These are phyloP conservation scores for Arthrobotrys entomopaga DNA, from an alignment of 2,329 filamentous ascomycete species.

Conservation along the genomic window DNA sequence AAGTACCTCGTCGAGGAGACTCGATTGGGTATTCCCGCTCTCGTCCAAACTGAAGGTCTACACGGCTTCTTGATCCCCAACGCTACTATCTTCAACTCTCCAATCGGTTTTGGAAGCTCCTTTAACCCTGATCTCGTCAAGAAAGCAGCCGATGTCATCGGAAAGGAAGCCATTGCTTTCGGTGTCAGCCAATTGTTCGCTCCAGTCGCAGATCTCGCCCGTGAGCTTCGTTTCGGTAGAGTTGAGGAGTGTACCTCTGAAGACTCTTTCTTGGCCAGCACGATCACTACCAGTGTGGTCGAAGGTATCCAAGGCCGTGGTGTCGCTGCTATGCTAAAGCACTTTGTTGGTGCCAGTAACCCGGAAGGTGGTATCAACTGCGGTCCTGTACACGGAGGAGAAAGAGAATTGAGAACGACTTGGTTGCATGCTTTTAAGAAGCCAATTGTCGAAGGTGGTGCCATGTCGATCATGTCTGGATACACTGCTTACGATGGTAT, in stretches of 20 bases:
- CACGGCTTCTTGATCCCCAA: constrained; percentile 78
- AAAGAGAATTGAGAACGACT: constrained; percentile 68
- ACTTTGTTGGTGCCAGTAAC: constrained; percentile 75
- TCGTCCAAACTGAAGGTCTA: constrained; percentile 78
- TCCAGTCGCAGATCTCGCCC: constrained; percentile 75
- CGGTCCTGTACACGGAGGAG: constrained; percentile 69
- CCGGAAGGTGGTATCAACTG: constrained; percentile 80
- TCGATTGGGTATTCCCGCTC: constrained; percentile 75
- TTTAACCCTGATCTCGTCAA: constrained; percentile 74
- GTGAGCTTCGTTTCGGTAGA: constrained; percentile 76
- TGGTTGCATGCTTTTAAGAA: constrained; percentile 73
- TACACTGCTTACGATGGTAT: constrained; percentile 80
- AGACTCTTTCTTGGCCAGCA: constrained; percentile 74
- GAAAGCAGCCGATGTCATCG: constrained; percentile 75
- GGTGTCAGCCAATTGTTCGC: constrained; percentile 79
- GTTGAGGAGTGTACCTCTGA: constrained; percentile 80
- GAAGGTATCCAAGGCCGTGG: constrained; percentile 72
- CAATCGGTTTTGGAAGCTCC: constrained; percentile 76
- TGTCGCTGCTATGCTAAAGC: constrained; percentile 78
- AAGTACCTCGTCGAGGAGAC: constrained; percentile 76
- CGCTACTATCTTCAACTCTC: constrained; percentile 81
- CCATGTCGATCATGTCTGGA: constrained; percentile 76
- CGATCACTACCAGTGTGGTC: constrained; percentile 72
- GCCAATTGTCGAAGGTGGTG: constrained; percentile 75
- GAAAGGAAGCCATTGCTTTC: constrained; percentile 72